Percentiles rank a stretch among this genome's conserved stretches.
phyloP scores from a whole-genome alignment of 257 asterid species.

The Solanum pimpinellifolium region DNA sequence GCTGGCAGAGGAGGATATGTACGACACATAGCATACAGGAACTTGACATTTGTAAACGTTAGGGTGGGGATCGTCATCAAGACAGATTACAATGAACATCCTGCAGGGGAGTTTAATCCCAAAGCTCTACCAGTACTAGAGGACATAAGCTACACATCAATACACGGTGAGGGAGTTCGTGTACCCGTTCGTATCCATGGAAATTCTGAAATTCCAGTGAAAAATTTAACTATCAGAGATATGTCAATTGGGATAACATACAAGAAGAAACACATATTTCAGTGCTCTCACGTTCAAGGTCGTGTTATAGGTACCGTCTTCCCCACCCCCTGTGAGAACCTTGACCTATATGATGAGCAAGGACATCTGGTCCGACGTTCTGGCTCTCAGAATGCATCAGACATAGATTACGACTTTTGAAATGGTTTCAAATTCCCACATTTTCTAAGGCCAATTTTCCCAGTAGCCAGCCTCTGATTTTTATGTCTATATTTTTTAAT shows the following conservation, averaged over 20 bases:
- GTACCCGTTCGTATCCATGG: constrained; percentile 95
- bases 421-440: not conserved
- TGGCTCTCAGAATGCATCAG: constrained; percentile 47
- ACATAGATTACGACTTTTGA: constrained; percentile 81
- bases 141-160: constrained; percentile 54
- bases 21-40: constrained; percentile 49
- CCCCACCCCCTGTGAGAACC: constrained; percentile 86
- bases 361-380: constrained; percentile 52
- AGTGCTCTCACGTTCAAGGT: constrained; percentile 73
- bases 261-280: constrained; percentile 80
- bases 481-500: not conserved
- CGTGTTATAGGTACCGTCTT: constrained; percentile 64
- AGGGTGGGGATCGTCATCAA: constrained; percentile 89
- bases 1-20: constrained; percentile 90
- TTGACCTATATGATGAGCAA: constrained; percentile 64
- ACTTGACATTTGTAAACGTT: constrained; percentile 59
- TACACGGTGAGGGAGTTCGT: constrained; percentile 82
- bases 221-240: constrained; percentile 51
- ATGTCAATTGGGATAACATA: constrained; percentile 67
- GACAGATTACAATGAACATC: constrained; percentile 95
- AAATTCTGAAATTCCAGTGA: constrained; percentile 55
- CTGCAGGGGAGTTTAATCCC: constrained; percentile 63
- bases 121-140: constrained; percentile 62
- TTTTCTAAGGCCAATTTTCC: constrained; percentile 9
- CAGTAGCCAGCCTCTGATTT: not conserved